These are phyloP conservation scores for Thielaviopsis musarum DNA, from an alignment of 2,329 filamentous ascomycete genomes.

Conservation along the genomic window DNA sequence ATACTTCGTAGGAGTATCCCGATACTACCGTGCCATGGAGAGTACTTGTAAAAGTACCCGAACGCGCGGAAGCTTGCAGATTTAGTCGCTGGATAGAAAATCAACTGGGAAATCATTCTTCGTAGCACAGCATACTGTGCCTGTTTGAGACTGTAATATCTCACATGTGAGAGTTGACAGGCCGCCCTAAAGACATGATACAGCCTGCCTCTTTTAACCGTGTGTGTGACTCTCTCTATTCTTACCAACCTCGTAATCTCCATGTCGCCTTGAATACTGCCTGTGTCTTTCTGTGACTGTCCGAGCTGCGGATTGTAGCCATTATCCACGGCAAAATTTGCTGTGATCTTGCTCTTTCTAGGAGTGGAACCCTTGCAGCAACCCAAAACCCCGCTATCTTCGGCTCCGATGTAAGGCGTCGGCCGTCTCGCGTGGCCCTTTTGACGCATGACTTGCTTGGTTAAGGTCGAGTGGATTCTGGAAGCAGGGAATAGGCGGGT, in stretches of 20 bases:
- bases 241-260: too few relatives aligned
- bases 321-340: not conserved
- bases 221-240: not conserved
- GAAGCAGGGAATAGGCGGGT: not conserved
- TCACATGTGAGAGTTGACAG: not conserved
- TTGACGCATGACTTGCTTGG: not conserved
- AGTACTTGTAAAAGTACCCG: not conserved
- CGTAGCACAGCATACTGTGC: not conserved
- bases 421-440: not conserved
- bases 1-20: too few relatives aligned
- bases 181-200: not conserved
- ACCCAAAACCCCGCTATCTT: not conserved
- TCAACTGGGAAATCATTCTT: not conserved
- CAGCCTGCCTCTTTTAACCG: not conserved
- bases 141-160: not conserved
- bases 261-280: too few relatives aligned
- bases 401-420: not conserved
- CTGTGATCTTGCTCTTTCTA: not conserved
- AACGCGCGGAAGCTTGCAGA: not conserved
- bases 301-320: too few relatives aligned
- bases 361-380: not conserved
- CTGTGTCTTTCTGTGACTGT: too few relatives aligned
- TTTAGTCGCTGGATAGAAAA: not conserved
- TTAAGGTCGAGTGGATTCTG: not conserved
- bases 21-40: too few relatives aligned